Base-by-base conservation (phyloP, 768 basidiomycete genomes). In the Termitomyces sp. region DNA sequence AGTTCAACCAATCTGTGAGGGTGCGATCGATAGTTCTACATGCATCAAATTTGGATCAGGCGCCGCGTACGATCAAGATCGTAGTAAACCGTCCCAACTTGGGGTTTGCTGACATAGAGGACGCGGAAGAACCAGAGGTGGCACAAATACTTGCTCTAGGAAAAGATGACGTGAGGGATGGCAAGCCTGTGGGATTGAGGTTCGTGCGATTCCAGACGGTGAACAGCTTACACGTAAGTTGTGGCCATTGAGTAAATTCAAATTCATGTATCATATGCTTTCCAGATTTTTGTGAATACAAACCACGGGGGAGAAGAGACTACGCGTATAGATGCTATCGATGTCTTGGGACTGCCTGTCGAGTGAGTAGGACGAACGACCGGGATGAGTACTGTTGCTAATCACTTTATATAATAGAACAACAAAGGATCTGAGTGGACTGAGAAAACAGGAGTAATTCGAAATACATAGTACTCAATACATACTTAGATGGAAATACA, bases 1-100 rank as follows among this genome's bases (percentile, higher is more conserved):
- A 89, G 89, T 90, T 90, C 75, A 87, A 88, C 69, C 88, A 89
- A 72, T 71, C 80, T 28, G 89, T 90, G 45, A 82, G 84, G 63
- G 71, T 91, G 53, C 84, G 84, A 60, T 81, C 84, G 39, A 75
- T 92, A 64, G 74, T 83, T 57, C 69, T 91, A 42, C 78, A 78
- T 32, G 75, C 81, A 11, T 64, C 73, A 13, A 68, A 66, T 0
- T 57, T 71, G 20, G 65, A 70, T 4, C 77, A 83, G 65, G 89
- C 81, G 0, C 91, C 90, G 0, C 83, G 81, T 65, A 71, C 64
- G 49, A 77, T 92, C 72, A 88, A 89, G 68, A 71, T 92, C 33
- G 76, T 85, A 42, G 78, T 82, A 33, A 91, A 92, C 72, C 76
- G 79, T 52, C 79, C 83, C 1, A 68, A 81, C 32, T 70, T 91